Conservation (phyloP, 345 rosid species). For the Mangifera indica region DNA sequence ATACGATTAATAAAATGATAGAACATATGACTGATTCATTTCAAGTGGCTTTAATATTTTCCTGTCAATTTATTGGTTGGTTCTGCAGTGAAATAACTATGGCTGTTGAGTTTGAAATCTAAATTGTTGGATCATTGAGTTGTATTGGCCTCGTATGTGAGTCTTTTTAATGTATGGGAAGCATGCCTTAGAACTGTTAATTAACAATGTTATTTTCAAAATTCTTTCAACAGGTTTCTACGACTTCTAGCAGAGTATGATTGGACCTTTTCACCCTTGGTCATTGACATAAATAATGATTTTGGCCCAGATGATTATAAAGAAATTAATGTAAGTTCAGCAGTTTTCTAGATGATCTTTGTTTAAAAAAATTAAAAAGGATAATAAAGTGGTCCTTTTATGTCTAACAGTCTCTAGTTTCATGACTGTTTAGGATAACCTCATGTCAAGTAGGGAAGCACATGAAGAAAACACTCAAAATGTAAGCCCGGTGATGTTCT, state of each 20-base stretch:
- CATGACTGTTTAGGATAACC: slow-evolving; percentile 54
- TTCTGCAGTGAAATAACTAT: background rate
- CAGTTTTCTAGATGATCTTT: slow-evolving; percentile 12
- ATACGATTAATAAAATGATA: too few relatives aligned
- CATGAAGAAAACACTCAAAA: slow-evolving; percentile 48
- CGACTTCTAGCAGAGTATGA: slow-evolving; percentile 72
- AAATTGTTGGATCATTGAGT: background rate
- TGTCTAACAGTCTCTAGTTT: background rate
- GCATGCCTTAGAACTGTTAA: background rate
- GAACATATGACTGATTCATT: too few relatives aligned
- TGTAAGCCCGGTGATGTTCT: slow-evolving; percentile 67
- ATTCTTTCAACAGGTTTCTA: slow-evolving; percentile 62
- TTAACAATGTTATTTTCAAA: background rate
- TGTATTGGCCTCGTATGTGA: background rate
- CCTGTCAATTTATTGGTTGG: background rate
- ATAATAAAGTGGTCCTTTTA: slow-evolving; percentile 11
- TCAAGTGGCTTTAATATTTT: too few relatives aligned
- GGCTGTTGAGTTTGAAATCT: background rate
- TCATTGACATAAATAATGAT: slow-evolving; percentile 84
- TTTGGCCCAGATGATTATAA: slow-evolving; percentile 59
- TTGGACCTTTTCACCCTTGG: slow-evolving; percentile 77
- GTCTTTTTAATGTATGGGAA: slow-evolving; percentile 1
- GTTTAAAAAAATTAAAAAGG: background rate
- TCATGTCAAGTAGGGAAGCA: slow-evolving; percentile 60
- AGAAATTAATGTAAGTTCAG: slow-evolving; percentile 69